Evolutionary conservation across 2,329 filamentous ascomycete genomes (phyloP).

Genomic region (Clarireedia hainanense): DNA sequence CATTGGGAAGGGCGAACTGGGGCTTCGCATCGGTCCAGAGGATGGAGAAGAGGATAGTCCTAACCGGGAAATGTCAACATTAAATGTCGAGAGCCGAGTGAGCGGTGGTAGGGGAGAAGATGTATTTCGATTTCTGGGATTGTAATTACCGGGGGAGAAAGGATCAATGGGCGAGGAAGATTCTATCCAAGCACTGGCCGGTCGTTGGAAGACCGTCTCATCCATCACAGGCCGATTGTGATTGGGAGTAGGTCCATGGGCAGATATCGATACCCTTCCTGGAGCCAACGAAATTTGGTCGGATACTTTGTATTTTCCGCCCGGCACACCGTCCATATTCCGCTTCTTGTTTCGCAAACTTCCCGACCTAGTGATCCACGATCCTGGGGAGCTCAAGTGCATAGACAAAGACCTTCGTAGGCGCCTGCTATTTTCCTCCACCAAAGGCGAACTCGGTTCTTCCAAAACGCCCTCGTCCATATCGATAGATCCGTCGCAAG

Average conservation of each 20-base stretch:
- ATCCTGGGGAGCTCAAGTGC: conserved; percentile 49
- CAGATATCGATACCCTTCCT: conserved; percentile 20
- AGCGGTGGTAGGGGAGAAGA: conserved; percentile 51
- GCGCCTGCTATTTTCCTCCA: conserved; percentile 27
- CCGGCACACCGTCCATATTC: conserved; percentile 35
- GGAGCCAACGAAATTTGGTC: conserved; percentile 37
- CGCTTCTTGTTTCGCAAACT: conserved; percentile 51
- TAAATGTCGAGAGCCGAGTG: conserved; percentile 46
- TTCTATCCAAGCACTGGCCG: conserved; percentile 12
- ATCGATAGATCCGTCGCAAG: conserved; percentile 18
- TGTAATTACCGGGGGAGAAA: conserved; percentile 18
- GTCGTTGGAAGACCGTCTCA: conserved; percentile 18
- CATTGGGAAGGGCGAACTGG: conserved; percentile 23
- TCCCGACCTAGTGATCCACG: conserved; percentile 48
- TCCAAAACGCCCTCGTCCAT: neutral
- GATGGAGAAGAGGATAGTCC: conserved; percentile 36
- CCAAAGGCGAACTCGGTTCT: neutral
- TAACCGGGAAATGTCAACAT: conserved; percentile 43
- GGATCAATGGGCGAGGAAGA: conserved; percentile 19
- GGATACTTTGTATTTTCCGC: conserved; percentile 45
- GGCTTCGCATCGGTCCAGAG: conserved; percentile 21
- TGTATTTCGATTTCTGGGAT: conserved; percentile 32
- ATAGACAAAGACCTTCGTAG: conserved; percentile 49
- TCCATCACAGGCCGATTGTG: conserved; percentile 19
- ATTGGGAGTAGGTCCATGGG: conserved; percentile 17